Evolutionary conservation across 1,284 basidiomycete genomes (phyloP).

Genomic region (Grifola frondosa): DNA sequence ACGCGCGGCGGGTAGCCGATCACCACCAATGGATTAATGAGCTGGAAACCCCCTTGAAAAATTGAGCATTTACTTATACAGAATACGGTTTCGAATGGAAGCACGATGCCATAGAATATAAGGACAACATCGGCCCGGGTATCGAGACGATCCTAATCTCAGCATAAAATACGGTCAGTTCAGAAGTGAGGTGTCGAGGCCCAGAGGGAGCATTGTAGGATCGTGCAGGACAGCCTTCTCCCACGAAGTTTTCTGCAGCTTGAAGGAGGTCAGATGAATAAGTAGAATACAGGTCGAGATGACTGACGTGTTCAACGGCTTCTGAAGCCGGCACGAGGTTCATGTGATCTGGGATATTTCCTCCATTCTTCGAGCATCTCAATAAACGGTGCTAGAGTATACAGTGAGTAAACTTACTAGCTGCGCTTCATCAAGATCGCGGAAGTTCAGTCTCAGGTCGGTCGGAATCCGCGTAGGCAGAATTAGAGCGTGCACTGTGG

Average conservation of each 20-base stretch:
- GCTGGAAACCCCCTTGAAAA: too few relatives aligned
- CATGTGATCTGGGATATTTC: slow-evolving; percentile 70
- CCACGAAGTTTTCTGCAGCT: slow-evolving; percentile 46
- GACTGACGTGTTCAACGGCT: slow-evolving; percentile 34
- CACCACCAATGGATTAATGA: too few relatives aligned
- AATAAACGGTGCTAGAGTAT: slow-evolving; percentile 6
- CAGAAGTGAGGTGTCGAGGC: slow-evolving; percentile 40
- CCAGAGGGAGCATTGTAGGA: slow-evolving; percentile 54
- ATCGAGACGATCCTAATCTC: too few relatives aligned
- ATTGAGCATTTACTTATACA: too few relatives aligned
- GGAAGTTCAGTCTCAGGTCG: slow-evolving; percentile 64
- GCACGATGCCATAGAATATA: too few relatives aligned
- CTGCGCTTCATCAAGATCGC: slow-evolving; percentile 59
- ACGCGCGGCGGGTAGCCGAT: too few relatives aligned
- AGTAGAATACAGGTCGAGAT: slow-evolving; percentile 12
- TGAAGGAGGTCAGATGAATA: slow-evolving; percentile 7
- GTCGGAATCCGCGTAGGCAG: slow-evolving; percentile 70
- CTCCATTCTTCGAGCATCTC: slow-evolving; percentile 49
- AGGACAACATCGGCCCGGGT: too few relatives aligned
- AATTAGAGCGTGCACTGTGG: slow-evolving; percentile 68
- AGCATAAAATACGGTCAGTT: slow-evolving; percentile 17
- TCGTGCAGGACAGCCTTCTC: slow-evolving; percentile 37
- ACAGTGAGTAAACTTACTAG: slow-evolving; percentile 43
- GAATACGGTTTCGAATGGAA: too few relatives aligned
- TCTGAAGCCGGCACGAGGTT: slow-evolving; percentile 63